phyloP scores from a whole-genome alignment of 208 protist species.

The Trypanosoma scelopori region DNA sequence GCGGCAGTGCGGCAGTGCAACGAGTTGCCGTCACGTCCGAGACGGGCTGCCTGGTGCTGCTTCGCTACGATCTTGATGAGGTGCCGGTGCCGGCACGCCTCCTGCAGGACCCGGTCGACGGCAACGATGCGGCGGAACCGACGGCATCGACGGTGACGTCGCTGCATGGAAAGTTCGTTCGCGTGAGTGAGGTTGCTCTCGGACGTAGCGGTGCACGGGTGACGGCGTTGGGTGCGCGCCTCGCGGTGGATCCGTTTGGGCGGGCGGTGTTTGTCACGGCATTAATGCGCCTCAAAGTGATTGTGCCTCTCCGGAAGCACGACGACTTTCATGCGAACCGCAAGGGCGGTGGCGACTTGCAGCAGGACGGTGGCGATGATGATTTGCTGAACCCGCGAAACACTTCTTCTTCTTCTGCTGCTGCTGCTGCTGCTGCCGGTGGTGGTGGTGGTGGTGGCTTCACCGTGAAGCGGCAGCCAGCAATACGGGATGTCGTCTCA shows the following conservation, averaged over 20 bases:
- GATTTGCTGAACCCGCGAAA: slow-evolving; percentile 6
- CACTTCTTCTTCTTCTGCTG: background rate
- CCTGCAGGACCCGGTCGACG: slow-evolving; percentile 15
- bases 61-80: slow-evolving; percentile 91
- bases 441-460: slow-evolving; percentile 2
- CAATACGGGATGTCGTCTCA: slow-evolving; percentile 41
- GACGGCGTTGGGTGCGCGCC: slow-evolving; percentile 93
- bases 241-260: slow-evolving; percentile 95
- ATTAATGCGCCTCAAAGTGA: slow-evolving; percentile 65
- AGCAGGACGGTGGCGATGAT: slow-evolving; percentile 22
- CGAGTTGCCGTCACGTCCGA: slow-evolving; percentile 93
- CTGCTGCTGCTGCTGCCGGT: background rate
- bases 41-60: slow-evolving; percentile 92
- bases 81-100: slow-evolving; percentile 43
- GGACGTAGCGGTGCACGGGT: slow-evolving; percentile 96
- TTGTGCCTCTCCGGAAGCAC: slow-evolving; percentile 57
- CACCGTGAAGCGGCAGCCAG: slow-evolving; percentile 7
- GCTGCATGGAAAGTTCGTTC: slow-evolving; percentile 84
- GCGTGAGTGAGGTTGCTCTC: slow-evolving; percentile 95
- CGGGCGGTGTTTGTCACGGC: slow-evolving; percentile 95
- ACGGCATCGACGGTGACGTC: slow-evolving; percentile 35
- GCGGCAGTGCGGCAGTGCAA: slow-evolving; percentile 14
- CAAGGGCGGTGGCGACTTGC: slow-evolving; percentile 1
- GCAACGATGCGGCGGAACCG: background rate
- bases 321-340: slow-evolving; percentile 28